Base-by-base conservation (phyloP, 345 rosid species). In the Anastatica hierochuntica region DNA sequence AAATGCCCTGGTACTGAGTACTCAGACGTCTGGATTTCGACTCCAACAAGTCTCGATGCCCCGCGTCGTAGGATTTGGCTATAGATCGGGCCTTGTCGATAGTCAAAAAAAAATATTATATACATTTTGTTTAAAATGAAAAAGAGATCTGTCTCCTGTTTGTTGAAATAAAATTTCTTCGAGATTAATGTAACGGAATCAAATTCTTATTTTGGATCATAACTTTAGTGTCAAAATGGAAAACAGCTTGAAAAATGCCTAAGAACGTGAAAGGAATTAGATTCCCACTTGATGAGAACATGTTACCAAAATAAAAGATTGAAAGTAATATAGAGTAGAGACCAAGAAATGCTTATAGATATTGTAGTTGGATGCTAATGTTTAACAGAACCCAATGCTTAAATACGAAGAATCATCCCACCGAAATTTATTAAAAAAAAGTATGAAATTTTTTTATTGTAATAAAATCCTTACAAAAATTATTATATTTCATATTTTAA, bases 221-320 rank as follows among this genome's bases (percentile, higher is more conserved):
- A n/a, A n/a, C n/a, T n/a, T n/a, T n/a, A n/a, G n/a, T n/a, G n/a
- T n/a, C n/a, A 48, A 48, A 31, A 10, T 56, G 63, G 69, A 58
- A 43, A 50, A 43, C 70, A 66, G 70, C 59, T 50, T 27, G 48
- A 51, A 35, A 40, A 50, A 50, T 50, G 34, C 59, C 24, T 17
- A 7, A 14, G 24, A 57, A 49, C 58, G 58, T 49, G 60, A 50
- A 37, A 66, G 53, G 51, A 42, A 65, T 39, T 20, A 20, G 54
- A 69, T 56, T 27, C 54, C 51, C 41, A 49, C 59, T 48, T 36
- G 67, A 60, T 60, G 12, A 20, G 20, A 42, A 55, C 55, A 27
- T 61, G 36, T 35, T 29, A 62, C 63, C 58, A 1, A 14, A 44
- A 38, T 15, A 30, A 42, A 21, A 49, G 5, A 51, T 8, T 37